Evolutionary conservation across 1,139 yeast genomes (phyloP), one percentile per base, ranked within the genome.

Genomic region (Pneumocystis oryctolagi): DNA sequence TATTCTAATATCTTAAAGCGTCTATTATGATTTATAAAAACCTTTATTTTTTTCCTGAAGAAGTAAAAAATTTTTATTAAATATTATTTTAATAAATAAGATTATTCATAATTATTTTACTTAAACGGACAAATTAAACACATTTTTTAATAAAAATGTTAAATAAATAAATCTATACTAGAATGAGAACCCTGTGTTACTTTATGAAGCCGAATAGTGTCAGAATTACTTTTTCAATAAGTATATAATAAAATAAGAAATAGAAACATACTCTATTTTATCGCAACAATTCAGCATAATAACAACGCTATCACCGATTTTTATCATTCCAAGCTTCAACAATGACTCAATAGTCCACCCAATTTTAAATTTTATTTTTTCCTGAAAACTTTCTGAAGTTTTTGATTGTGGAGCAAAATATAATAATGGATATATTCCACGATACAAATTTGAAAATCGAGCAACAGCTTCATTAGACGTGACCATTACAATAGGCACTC

Each of bases 271-370:
- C 55, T 98, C 99, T 69, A 90, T 82, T 79, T 98, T 98, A 77
- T 94, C 87, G 74, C 96, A 88, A 95, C 96, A 92, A 76, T 98
- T 98, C 82, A 92, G 98, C 75, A 92, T 87, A 74, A 96, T 88
- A 71, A 92, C 89, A 72, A 89, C 87, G 66, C 87, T 80, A 76
- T 89, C 97, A 77, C 96, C 96, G 78, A 84, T 83, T 73, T 79
- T 78, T 76, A 92, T 80, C 77, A 92, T 84, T 70, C 95, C 96
- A 73, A 90, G 82, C 69, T 83, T 85, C 73, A 85, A 81, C 70
- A 96, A 97, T 80, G 87, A 90, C 70, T 84, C 81, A 76, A 92
- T 87, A 75, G 96, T 97, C 85, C 88, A 87, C 78, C 87, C 82
- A 77, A 92, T 84, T 81, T 98, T 88, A 76, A 80, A 82, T 81